Evolutionary conservation across 2,329 filamentous ascomycete genomes (phyloP), one percentile per base, ranked within the genome.

Genomic region (Colletotrichum sp.): DNA sequence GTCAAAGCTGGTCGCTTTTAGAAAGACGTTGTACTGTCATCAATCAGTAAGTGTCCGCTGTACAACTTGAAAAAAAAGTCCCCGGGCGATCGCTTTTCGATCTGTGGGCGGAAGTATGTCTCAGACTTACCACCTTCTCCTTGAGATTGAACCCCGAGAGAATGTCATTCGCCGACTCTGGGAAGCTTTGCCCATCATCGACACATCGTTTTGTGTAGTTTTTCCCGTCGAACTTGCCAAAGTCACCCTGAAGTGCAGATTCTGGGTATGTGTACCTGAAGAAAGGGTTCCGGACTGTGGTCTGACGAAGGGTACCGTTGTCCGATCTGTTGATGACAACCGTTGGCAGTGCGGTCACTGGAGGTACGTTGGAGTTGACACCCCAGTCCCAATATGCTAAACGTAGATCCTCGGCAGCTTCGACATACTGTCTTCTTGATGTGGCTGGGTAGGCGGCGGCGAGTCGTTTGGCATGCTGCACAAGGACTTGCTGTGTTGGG

Each of bases 331-430:
- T 85, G 74, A 90, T 81, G 7, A 72, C 83, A 65, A 87, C 80
- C 13, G 81, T 85, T 55, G 81, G 78, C 30, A 81, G 79, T 3
- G 81, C 81, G 4, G 83, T 85, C n/a, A 85, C 84, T 0, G 79
- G 77, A 5, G 90, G 90, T 4, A 92, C 83, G n/a, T 78, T 75
- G 5, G 84, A 77, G 39, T 87, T 80, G 4, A 78, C 74, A 3
- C 85, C 89, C 90, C 89, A 92, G 81, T 91, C 90, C 90, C 90
- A 91, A 81, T 84, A 91, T 3, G 90, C 89, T 14, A 86, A 81
- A 36, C 89, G 86, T 30, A 91, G 84, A 0, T 79, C 82, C 55
- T 88, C 83, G 4, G 89, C 89, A 3, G 89, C 89, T 4, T 83
- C 78, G 26, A 81, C 78, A 78, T 91, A 91, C 26, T 74, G 30